phyloP scores from a whole-genome alignment of 805 yeast species.

The Metschnikowia anglica region DNA sequence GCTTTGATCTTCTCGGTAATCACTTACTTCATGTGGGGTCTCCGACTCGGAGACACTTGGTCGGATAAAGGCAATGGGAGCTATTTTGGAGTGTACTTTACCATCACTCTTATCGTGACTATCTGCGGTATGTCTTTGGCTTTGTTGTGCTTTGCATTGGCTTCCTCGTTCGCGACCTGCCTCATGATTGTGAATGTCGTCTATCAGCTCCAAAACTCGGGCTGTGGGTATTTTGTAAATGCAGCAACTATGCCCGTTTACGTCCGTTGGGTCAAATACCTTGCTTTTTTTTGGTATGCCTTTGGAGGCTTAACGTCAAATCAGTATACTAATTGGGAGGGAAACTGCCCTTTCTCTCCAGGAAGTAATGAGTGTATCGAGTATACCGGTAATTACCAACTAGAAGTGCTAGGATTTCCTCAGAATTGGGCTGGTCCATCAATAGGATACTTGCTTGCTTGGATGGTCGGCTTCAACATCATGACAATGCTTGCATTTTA shows the following conservation, averaged over 20 bases:
- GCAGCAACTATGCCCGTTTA: constrained; percentile 76
- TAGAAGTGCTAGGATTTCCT: constrained; percentile 60
- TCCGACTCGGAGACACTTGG: constrained; percentile 35
- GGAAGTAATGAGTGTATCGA: constrained; percentile 32
- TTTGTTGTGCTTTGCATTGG: constrained; percentile 50
- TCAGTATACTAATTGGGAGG: constrained; percentile 60
- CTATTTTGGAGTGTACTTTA: constrained; percentile 60
- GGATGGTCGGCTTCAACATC: constrained; percentile 54
- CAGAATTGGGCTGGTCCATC: constrained; percentile 67
- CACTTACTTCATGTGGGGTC: constrained; percentile 77
- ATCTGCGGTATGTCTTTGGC: constrained; percentile 58
- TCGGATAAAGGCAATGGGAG: constrained; percentile 16
- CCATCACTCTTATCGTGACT: constrained; percentile 55
- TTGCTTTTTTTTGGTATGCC: constrained; percentile 75
- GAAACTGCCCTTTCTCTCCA: constrained; percentile 55
- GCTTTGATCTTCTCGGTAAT: constrained; percentile 58
- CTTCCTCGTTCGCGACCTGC: constrained; percentile 62
- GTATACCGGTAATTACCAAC: constrained; percentile 54
- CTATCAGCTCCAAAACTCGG: constrained; percentile 71
- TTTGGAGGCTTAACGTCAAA: constrained; percentile 68
- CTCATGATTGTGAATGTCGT: constrained; percentile 60
- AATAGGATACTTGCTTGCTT: constrained; percentile 55
- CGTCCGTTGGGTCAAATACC: constrained; percentile 79
- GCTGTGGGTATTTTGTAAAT: constrained; percentile 79
- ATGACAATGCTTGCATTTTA: constrained; percentile 49